Evolutionary conservation across 164 flowering plant genomes (phyloP), one percentile per base, ranked within the genome.

Genomic region (Stephania japonica): DNA sequence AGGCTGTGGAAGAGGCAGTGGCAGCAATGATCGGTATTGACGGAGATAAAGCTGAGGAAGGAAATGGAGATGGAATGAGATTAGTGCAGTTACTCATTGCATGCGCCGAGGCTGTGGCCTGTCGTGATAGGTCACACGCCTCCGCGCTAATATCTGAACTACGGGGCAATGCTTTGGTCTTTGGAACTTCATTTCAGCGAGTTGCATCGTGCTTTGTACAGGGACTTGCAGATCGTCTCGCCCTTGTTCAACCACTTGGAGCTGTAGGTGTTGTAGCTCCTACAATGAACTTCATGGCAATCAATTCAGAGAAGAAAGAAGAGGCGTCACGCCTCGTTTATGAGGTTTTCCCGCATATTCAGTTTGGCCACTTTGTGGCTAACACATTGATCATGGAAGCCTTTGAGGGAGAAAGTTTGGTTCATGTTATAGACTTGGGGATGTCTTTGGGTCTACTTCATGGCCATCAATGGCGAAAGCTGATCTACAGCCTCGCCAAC

Each of bases 161-260:
- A 14, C 75, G 83, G 26, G 75, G 84, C 7, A 79, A 81, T 73
- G 92, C 92, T 19, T 69, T 86, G 59, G 89, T 88, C 25, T 84
- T 86, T 21, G 92, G 92, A 44, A 80, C 92, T 16, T 83, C 92
- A 1, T 88, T 88, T 72, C 92, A 88, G 65, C 84, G 90, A 0
- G 91, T 87, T 1, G 89, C 89, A 32, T 88, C 92, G 16, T 88
- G 92, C 76, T 88, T 88, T 67, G 90, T 87, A 13, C 88, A 88
- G 63, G 91, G 89, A 19, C 84, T 87, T 1, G 74, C 86, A 0
- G 84, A 85, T 61, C 78, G 88, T 13, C 83, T 88, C 8, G 74
- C 83, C 0, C 72, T 79, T 72, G 84, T 87, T 59, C 86, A 87
- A 44, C 87, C 92, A 6, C 75, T 83, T 0, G 88, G 92, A 49